These are phyloP conservation scores for Pluteus cervinus DNA, from an alignment of 768 basidiomycete genomes.

Conservation along the genomic window DNA sequence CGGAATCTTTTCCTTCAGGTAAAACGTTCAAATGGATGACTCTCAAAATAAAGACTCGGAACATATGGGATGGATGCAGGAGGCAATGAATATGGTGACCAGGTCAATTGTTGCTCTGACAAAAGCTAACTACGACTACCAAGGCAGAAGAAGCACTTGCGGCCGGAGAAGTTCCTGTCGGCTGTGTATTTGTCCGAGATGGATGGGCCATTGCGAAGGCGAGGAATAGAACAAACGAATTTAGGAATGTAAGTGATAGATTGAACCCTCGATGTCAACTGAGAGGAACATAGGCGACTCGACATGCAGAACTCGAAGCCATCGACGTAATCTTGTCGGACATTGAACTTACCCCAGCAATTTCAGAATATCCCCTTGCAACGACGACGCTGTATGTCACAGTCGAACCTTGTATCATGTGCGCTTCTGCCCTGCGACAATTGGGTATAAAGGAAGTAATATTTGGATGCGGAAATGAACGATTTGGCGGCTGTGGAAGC, in stretches of 20 bases:
- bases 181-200: slow-evolving; percentile 88
- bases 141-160: slow-evolving; percentile 84
- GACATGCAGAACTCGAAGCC: slow-evolving; percentile 96
- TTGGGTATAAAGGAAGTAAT: slow-evolving; percentile 86
- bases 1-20: too few species aligned
- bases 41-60: too few species aligned
- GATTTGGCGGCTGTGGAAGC: slow-evolving; percentile 96
- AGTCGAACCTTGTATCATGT: slow-evolving; percentile 99
- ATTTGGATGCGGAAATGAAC: slow-evolving; percentile 92
- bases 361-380: slow-evolving; percentile 56
- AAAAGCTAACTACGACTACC: background rate
- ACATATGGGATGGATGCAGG: slow-evolving; percentile 70
- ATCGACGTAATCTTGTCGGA: slow-evolving; percentile 82
- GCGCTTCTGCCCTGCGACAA: slow-evolving; percentile 91
- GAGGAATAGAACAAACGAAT: slow-evolving; percentile 90
- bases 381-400: slow-evolving; percentile 92
- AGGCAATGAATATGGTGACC: slow-evolving; percentile 77
- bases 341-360: slow-evolving; percentile 45
- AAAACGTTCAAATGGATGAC: slow-evolving; percentile 6
- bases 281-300: slow-evolving; percentile 62
- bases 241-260: slow-evolving; percentile 64
- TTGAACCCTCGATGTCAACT: slow-evolving; percentile 4
- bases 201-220: slow-evolving; percentile 76
- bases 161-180: slow-evolving; percentile 90
- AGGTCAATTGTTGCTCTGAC: slow-evolving; percentile 4